Conservation (phyloP, 805 yeast species). For the Tetrapisispora phaffii region DNA sequence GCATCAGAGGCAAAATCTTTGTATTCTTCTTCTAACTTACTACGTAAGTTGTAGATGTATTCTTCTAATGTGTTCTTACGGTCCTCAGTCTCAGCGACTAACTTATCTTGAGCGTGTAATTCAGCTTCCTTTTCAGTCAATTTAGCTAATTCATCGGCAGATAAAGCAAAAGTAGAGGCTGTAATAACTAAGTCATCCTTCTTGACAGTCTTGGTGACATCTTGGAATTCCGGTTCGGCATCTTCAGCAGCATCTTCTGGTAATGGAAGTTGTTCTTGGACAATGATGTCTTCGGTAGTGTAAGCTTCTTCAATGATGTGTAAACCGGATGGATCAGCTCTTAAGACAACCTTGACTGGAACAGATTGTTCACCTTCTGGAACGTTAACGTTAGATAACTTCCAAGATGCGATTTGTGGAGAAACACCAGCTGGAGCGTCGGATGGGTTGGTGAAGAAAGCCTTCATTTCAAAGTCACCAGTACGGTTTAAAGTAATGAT, state of each 20-base stretch:
- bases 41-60: constrained; percentile 93
- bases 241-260: constrained; percentile 39
- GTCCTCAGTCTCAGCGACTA: constrained; percentile 97
- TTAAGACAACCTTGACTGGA: constrained; percentile 82
- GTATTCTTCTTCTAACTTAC: constrained; percentile 87
- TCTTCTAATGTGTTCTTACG: constrained; percentile 97
- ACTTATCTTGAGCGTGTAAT: constrained; percentile 81
- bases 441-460: constrained; percentile 67
- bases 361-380: constrained; percentile 64
- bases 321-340: constrained; percentile 94
- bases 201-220: constrained; percentile 87
- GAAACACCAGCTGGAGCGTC: constrained; percentile 62
- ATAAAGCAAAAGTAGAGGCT: constrained; percentile 51
- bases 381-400: constrained; percentile 69
- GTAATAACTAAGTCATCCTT: constrained; percentile 62
- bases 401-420: constrained; percentile 70
- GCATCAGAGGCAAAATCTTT: constrained; percentile 77
- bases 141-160: constrained; percentile 44
- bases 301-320: constrained; percentile 87
- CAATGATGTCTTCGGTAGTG: constrained; percentile 82
- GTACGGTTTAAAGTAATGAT: constrained; percentile 85
- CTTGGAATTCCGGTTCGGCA: constrained; percentile 74
- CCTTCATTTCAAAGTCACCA: constrained; percentile 75
- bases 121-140: constrained; percentile 72
- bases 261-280: constrained; percentile 72